phyloP scores from a whole-genome alignment of 768 basidiomycete species.

The Termitomyces sp. region DNA sequence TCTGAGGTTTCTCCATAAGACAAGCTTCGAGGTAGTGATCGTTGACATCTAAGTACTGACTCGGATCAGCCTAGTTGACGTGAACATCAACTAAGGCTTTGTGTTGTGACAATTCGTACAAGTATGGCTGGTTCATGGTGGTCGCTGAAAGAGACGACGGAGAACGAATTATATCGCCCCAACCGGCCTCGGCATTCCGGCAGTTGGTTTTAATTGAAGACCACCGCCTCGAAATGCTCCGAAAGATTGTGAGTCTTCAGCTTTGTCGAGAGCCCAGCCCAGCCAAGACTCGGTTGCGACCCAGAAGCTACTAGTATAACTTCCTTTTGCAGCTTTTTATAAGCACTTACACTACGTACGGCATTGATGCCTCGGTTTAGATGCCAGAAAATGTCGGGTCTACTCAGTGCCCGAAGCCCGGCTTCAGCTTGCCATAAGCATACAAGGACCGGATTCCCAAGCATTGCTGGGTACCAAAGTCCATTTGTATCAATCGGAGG shows the following conservation, averaged over 20 bases:
- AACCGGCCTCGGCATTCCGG: too few species aligned
- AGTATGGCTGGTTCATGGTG: too few species aligned
- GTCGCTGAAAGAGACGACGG: too few species aligned
- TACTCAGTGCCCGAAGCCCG: too few species aligned
- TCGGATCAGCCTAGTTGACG: neutral
- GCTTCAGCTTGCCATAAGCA: constrained; percentile 14
- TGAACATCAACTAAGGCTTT: neutral
- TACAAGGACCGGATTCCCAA: constrained; percentile 25
- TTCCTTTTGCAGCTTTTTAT: neutral
- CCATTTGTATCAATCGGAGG: constrained; percentile 17
- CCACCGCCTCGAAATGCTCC: neutral
- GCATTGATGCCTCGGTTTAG: neutral
- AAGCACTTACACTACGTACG: neutral
- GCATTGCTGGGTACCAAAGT: constrained; percentile 19
- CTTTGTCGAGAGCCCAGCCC: neutral
- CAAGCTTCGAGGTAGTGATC: neutral
- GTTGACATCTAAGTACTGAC: neutral
- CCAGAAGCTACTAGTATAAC: neutral
- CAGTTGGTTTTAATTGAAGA: too few species aligned
- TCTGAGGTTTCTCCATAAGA: too few species aligned
- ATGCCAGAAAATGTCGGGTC: neutral
- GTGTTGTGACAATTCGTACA: neutral
- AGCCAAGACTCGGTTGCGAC: neutral
- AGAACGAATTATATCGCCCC: too few species aligned
- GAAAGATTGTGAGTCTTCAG: neutral